These are phyloP conservation scores for Pisolithus marmoratus DNA, from an alignment of 768 basidiomycete species.

Conservation along the genomic window DNA sequence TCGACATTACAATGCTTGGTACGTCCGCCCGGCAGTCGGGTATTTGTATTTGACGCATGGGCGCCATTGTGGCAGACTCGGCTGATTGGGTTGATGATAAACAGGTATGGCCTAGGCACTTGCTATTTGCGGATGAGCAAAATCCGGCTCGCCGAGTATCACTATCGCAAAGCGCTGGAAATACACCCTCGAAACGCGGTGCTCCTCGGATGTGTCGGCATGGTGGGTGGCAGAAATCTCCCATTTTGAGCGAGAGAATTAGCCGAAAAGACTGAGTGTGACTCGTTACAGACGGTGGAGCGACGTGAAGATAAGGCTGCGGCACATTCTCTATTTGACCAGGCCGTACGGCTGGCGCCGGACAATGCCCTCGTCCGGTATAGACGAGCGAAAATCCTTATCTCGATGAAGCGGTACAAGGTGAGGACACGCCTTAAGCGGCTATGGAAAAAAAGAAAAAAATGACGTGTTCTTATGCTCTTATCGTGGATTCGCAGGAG, in stretches of 20 bases:
- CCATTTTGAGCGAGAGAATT: constrained; percentile 5
- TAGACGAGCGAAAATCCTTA: constrained; percentile 86
- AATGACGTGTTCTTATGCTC: constrained; percentile 10
- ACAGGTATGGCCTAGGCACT: constrained; percentile 96
- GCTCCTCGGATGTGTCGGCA: constrained; percentile 92
- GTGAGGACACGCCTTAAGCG: constrained; percentile 44
- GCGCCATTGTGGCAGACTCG: constrained; percentile 2
- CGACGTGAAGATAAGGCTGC: constrained; percentile 70
- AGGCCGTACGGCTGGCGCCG: constrained; percentile 73
- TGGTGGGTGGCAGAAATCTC: constrained; percentile 55
- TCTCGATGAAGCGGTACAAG: constrained; percentile 76
- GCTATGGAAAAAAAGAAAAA: too few species aligned
- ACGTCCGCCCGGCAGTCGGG: constrained; percentile 33
- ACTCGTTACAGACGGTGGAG: constrained; percentile 70
- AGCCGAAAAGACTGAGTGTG: constrained; percentile 1
- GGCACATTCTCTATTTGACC: constrained; percentile 76
- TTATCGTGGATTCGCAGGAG: constrained; percentile 42
- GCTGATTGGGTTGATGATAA: constrained; percentile 23
- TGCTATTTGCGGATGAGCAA: constrained; percentile 96
- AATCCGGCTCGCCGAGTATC: constrained; percentile 89
- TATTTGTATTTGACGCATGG: not conserved
- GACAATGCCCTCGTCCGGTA: constrained; percentile 93
- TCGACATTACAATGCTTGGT: constrained; percentile 99
- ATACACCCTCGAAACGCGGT: constrained; percentile 96
- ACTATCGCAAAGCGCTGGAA: constrained; percentile 86